A percentile compares a stretch with the other conserved stretches of the same genome.
phyloP scores from a whole-genome alignment of 2,329 filamentous ascomycete genomes.

The Talaromyces sp. region DNA sequence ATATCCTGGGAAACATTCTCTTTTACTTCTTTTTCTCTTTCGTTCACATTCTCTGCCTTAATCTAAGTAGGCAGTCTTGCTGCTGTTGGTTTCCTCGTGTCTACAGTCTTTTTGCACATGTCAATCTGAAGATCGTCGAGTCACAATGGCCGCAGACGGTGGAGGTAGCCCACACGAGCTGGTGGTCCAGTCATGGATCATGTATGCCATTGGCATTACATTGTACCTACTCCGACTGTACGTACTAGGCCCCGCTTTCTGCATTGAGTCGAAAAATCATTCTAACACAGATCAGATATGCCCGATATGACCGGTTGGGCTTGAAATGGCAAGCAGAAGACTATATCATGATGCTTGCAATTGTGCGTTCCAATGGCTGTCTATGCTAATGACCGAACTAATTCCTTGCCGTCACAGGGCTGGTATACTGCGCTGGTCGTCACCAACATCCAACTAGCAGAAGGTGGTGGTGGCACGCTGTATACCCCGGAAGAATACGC shows the following conservation, averaged over 20 bases:
- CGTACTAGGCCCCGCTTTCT: not conserved
- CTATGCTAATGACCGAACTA: not conserved
- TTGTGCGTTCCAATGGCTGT: not conserved
- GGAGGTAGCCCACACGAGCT: slow-evolving; percentile 11
- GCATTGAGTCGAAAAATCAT: not conserved
- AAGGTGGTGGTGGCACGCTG: slow-evolving; percentile 16
- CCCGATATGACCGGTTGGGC: slow-evolving; percentile 11
- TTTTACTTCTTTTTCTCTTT: not conserved
- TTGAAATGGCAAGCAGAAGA: slow-evolving; percentile 16
- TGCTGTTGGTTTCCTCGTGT: not conserved
- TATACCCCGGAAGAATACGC: slow-evolving; percentile 13
- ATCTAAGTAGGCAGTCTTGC: not conserved
- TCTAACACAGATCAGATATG: slow-evolving; percentile 8
- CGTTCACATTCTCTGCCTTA: not conserved
- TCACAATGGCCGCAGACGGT: slow-evolving; percentile 14
- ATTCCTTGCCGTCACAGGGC: not conserved
- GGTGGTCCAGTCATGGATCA: slow-evolving; percentile 16
- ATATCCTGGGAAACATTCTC: too few relatives aligned
- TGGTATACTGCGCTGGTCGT: slow-evolving; percentile 18
- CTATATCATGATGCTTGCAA: slow-evolving; percentile 11
- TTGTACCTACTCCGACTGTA: slow-evolving; percentile 15
- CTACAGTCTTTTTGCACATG: not conserved
- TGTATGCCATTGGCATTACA: slow-evolving; percentile 12
- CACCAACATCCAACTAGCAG: slow-evolving; percentile 16
- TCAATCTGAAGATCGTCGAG: not conserved